phyloP scores from a whole-genome alignment of 2,329 filamentous ascomycete genomes.

The Tolypocladium pustulatum region DNA sequence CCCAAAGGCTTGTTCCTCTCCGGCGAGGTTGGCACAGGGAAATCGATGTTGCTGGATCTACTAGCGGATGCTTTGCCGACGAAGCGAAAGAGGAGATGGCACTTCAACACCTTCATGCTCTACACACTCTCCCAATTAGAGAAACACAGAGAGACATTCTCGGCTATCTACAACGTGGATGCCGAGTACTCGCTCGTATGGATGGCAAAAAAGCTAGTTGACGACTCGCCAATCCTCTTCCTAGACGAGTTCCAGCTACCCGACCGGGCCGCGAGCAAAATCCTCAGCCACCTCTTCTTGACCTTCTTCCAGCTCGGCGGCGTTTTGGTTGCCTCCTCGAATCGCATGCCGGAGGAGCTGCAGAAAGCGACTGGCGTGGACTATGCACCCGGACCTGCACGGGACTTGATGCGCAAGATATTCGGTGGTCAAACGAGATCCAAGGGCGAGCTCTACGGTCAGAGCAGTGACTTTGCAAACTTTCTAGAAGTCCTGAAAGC shows the following conservation, averaged over 20 bases:
- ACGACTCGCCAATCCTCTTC: conserved; percentile 66
- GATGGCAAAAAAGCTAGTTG: conserved; percentile 66
- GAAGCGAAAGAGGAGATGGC: conserved; percentile 62
- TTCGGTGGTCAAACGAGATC: conserved; percentile 27
- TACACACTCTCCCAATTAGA: conserved; percentile 66
- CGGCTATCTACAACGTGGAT: conserved; percentile 7
- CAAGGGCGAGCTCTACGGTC: conserved; percentile 42
- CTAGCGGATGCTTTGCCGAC: conserved; percentile 71
- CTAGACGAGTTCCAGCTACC: conserved; percentile 78
- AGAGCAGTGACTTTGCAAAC: conserved; percentile 61
- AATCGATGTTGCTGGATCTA: conserved; percentile 75
- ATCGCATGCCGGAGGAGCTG: conserved; percentile 74
- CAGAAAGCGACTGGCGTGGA: conserved; percentile 64
- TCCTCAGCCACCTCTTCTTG: conserved; percentile 68
- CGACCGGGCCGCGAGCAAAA: conserved; percentile 67
- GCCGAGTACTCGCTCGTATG: conserved; percentile 58
- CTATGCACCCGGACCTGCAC: conserved; percentile 47
- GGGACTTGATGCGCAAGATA: conserved; percentile 38
- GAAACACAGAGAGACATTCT: conserved; percentile 38
- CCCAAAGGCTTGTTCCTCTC: conserved; percentile 68
- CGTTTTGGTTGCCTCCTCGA: conserved; percentile 70
- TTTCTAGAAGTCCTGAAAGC: conserved; percentile 70
- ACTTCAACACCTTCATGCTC: conserved; percentile 82
- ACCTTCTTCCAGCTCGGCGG: conserved; percentile 75
- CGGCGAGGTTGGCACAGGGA: conserved; percentile 74